These are phyloP conservation scores for Phanerochaete sordida DNA, from an alignment of 768 basidiomycete genomes.

Conservation along the genomic window DNA sequence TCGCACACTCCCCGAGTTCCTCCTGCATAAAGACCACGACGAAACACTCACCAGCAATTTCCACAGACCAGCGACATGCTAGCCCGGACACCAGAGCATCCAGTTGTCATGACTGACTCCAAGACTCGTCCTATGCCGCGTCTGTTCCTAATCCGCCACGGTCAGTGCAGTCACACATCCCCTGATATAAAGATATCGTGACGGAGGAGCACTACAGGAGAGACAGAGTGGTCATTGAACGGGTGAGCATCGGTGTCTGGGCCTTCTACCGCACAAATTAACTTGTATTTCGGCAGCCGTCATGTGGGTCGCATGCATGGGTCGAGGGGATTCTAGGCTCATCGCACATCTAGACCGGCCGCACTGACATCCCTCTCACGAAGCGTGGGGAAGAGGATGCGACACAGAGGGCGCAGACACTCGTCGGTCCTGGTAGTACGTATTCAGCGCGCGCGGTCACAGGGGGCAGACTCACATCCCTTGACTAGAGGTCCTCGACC, in stretches of 20 bases:
- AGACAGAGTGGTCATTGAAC: constrained; percentile 93
- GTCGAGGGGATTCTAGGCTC: background rate
- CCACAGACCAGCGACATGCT: background rate
- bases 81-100: background rate
- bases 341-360: constrained; percentile 61
- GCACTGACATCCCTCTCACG: constrained; percentile 86
- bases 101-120: constrained; percentile 3
- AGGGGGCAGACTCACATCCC: no score
- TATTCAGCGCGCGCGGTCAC: no score
- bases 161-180: constrained; percentile 18
- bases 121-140: constrained; percentile 38
- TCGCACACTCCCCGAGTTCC: constrained; percentile 6
- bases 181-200: no score
- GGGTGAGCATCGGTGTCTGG: constrained; percentile 46
- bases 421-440: constrained; percentile 81
- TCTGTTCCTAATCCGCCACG: constrained; percentile 53
- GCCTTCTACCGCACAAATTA: background rate
- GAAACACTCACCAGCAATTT: background rate
- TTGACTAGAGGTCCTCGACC: constrained; percentile 67
- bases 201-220: constrained; percentile 63
- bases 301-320: constrained; percentile 42
- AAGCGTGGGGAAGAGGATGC: constrained; percentile 69
- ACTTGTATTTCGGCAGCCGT: constrained; percentile 38
- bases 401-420: constrained; percentile 51
- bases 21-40: background rate